Evolutionary conservation across 2,329 filamentous ascomycete species (phyloP), one percentile per base, ranked within the genome.

Genomic region (Paraphoma sp.): DNA sequence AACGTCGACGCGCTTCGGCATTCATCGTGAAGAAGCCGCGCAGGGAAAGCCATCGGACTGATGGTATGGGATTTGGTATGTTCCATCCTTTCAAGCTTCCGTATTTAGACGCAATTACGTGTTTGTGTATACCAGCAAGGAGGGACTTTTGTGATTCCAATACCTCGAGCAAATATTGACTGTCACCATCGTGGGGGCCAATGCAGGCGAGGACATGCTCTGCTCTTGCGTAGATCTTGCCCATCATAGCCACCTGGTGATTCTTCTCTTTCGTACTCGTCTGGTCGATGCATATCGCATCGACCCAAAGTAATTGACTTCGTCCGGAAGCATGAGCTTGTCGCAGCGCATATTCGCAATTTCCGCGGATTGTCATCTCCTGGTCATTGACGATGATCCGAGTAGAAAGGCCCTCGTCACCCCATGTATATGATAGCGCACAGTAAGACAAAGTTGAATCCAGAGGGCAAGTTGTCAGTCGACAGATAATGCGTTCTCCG

Each of bases 351-450:
- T 46, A 41, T 12, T 46, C 43, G 36, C 50, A 52, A 30, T 52
- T 53, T n/a, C 4, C 5, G 11, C 50, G 43, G n/a, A 47, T 30
- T 5, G 18, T 9, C 11, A 52, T 4, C 17, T 6, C 14, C 3
- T n/a, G 5, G 2, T 29, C 43, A 16, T 52, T 53, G 7, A 53
- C 33, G 9, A 28, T 47, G 9, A 47, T 18, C 5, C 6, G 11
- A 29, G 33, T 31, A 1, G 18, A 40, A 7, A n/a, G 18, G 23
- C 11, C n/a, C 6, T 30, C 30, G 29, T 51, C 68, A 14, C 70
- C 62, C 71, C 72, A 74, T 0, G 65, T 62, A 41, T 73, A 73
- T 0, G 70, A 73, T 11, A 68, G 53, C 0, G 70, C 62, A 38
- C 71, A 68, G 50, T 73, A 73, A 28, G 70, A 63, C 3, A 69